phyloP scores from a whole-genome alignment of 306 rosid genomes.

The Luffa aegyptiaca region DNA sequence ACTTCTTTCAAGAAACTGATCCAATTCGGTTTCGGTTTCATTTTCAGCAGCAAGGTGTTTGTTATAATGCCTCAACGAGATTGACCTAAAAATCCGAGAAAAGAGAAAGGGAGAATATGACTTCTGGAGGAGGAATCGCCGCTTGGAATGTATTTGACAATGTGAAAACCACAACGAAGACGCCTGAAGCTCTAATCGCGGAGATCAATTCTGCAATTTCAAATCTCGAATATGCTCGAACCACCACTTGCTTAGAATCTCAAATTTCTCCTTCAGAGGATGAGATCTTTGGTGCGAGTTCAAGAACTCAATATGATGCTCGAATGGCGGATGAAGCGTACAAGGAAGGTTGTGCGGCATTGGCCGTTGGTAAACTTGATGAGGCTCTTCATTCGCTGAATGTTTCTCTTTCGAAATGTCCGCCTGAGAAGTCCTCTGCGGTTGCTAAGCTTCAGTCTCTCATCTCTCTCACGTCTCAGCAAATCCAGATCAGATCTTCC shows the following conservation, averaged over 20 bases:
- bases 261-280: slow-evolving; percentile 6
- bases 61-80: slow-evolving; percentile 1
- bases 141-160: slow-evolving; percentile 67
- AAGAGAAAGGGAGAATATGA: neutral
- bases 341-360: slow-evolving; percentile 72
- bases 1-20: neutral
- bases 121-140: slow-evolving; percentile 29
- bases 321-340: slow-evolving; percentile 71
- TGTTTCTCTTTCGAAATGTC: slow-evolving; percentile 56
- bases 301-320: slow-evolving; percentile 32
- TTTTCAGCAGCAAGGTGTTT: neutral
- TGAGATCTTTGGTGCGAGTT: slow-evolving; percentile 10
- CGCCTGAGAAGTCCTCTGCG: slow-evolving; percentile 55
- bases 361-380: slow-evolving; percentile 62
- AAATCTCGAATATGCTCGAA: slow-evolving; percentile 56
- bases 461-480: slow-evolving; percentile 64
- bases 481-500: slow-evolving; percentile 32
- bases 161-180: slow-evolving; percentile 47
- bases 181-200: slow-evolving; percentile 67
- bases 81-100: neutral
- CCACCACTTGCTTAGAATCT: slow-evolving; percentile 37
- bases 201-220: slow-evolving; percentile 78
- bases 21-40: neutral
- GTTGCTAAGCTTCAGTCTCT: slow-evolving; percentile 60
- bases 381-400: slow-evolving; percentile 60